Conservation (phyloP, 148 eudicot species). For the Linanthus parryae region DNA sequence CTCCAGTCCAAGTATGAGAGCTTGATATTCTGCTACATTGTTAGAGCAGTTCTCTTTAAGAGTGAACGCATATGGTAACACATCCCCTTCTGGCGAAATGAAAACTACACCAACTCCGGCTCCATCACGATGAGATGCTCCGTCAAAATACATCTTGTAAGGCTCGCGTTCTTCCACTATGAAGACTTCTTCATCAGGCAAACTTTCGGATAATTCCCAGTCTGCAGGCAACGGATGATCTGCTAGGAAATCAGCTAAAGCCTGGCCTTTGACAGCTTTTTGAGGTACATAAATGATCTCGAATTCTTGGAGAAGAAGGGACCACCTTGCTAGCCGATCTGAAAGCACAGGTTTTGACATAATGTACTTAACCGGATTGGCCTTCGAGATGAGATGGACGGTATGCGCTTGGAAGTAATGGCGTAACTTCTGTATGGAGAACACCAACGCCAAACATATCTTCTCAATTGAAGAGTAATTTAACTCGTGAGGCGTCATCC, state of each 20-base stretch:
- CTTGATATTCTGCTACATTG: slow-evolving; percentile 8
- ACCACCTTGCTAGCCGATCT: neutral
- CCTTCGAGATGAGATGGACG: neutral
- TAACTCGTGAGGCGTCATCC: neutral
- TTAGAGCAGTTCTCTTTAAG: slow-evolving; percentile 7
- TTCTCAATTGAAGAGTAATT: slow-evolving; percentile 11
- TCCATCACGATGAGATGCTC: slow-evolving; percentile 1
- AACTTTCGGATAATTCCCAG: slow-evolving; percentile 1
- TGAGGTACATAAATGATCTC: neutral
- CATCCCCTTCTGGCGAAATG: neutral
- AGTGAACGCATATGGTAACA: slow-evolving; percentile 1
- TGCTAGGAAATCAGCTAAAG: neutral
- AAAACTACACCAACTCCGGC: slow-evolving; percentile 1
- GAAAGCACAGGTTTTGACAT: neutral
- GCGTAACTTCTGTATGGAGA: slow-evolving; percentile 1
- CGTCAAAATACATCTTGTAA: too few species aligned
- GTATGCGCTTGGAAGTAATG: slow-evolving; percentile 4
- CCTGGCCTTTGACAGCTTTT: too few species aligned
- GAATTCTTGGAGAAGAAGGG: neutral
- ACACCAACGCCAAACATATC: slow-evolving; percentile 1
- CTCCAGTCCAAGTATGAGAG: slow-evolving; percentile 1
- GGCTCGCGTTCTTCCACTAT: neutral
- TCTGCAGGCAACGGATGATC: neutral
- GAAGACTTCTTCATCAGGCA: slow-evolving; percentile 4
- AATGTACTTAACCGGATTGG: slow-evolving; percentile 3